Evolutionary conservation across 331 rosid genomes (phyloP), one percentile per base, ranked within the genome.

Genomic region (Malus hybrid): DNA sequence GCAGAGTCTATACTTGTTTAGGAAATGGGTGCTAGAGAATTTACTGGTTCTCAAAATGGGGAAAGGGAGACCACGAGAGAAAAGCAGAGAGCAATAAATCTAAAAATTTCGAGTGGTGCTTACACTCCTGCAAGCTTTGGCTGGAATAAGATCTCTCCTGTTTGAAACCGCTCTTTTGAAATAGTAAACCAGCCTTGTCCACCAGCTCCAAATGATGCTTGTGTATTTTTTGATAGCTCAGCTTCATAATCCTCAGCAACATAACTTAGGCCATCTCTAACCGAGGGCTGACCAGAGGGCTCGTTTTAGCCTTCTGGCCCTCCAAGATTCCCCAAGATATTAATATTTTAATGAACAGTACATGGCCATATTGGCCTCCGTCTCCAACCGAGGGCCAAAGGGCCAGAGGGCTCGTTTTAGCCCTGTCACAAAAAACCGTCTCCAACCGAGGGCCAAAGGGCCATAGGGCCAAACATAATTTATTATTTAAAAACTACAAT

Each of bases 211-310:
- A 67, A 88, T 67, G 96, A 93, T 46, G 89, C 91, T 82, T 75
- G 46, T 32, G 93, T 87, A 70, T 90, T 81, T 77, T 87, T 90
- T 10, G 57, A 65, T 22, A 87, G 85, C 83, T 93, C 96, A 63
- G 94, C 96, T 80, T 88, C 93, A 77, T 90, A 93, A 77, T 93
- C 97, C 69, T 74, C 84, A 39, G 98, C 95, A 76, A 88, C 96
- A 57, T 88, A 89, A 73, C 98, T 90, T 70, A n/a, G n/a, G n/a
- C n/a, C n/a, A n/a, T n/a, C n/a, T n/a, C n/a, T n/a, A n/a, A n/a
- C n/a, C n/a, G n/a, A n/a, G n/a, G n/a, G n/a, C n/a, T n/a, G n/a
- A n/a, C n/a, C n/a, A n/a, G n/a, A n/a, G n/a, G n/a, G n/a, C n/a
- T n/a, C n/a, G n/a, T n/a, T n/a, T n/a, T n/a, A n/a, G n/a, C n/a